Evolutionary conservation across 768 basidiomycete genomes (phyloP).

Genomic region (Krasilnikovozyma curviuscula): DNA sequence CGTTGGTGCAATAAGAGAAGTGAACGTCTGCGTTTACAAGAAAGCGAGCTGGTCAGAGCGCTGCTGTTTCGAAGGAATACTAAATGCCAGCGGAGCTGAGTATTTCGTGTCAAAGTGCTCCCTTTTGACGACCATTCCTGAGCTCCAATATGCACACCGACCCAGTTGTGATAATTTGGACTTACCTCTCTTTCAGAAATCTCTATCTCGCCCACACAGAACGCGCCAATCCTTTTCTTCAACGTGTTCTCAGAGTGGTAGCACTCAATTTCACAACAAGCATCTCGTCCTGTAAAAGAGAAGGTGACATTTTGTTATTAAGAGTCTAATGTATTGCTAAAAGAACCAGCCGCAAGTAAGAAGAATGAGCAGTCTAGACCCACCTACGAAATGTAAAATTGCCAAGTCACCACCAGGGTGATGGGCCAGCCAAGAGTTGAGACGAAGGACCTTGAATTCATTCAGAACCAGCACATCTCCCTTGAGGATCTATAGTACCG

Average conservation of each 20-base stretch:
- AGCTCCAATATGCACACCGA: no score
- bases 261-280: slow-evolving; percentile 81
- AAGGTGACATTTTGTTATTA: no score
- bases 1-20: slow-evolving; percentile 61
- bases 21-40: slow-evolving; percentile 14
- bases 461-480: no score
- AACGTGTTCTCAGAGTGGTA: slow-evolving; percentile 51
- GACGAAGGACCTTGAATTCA: slow-evolving; percentile 25
- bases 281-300: slow-evolving; percentile 53
- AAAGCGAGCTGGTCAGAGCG: not conserved
- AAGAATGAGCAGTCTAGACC: not conserved
- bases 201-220: slow-evolving; percentile 7
- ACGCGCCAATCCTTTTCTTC: slow-evolving; percentile 32
- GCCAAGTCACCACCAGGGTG: slow-evolving; percentile 83
- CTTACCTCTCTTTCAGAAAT: not conserved
- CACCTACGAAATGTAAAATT: slow-evolving; percentile 72
- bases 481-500: no score
- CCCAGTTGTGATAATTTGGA: no score
- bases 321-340: no score
- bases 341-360: not conserved
- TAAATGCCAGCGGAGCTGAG: not conserved
- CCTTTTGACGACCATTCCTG: no score
- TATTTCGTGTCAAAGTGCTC: no score
- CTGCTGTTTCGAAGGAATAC: not conserved
- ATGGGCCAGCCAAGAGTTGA: slow-evolving; percentile 46